phyloP scores from a whole-genome alignment of 2,329 filamentous ascomycete genomes.

The Leptoxyphium fumago region DNA sequence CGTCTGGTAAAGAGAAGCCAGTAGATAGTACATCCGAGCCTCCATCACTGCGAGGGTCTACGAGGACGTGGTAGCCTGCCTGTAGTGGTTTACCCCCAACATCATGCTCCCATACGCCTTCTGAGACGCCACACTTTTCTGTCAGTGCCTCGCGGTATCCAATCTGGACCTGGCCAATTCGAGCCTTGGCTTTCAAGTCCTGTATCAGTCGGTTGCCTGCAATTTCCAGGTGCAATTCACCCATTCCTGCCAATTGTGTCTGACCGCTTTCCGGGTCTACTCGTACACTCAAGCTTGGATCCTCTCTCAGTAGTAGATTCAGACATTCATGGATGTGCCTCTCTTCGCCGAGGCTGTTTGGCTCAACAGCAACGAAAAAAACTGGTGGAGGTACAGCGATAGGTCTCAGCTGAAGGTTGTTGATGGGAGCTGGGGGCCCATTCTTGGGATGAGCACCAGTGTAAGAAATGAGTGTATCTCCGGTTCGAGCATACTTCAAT shows the following conservation, averaged over 20 bases:
- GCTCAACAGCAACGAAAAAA: conserved; percentile 90
- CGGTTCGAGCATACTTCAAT: conserved; percentile 80
- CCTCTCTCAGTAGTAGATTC: conserved; percentile 68
- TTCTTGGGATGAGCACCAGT: conserved; percentile 44
- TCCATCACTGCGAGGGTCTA: conserved; percentile 43
- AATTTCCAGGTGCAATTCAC: conserved; percentile 87
- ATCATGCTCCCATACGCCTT: conserved; percentile 58
- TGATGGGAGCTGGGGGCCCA: conserved; percentile 52
- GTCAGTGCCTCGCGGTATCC: conserved; percentile 80
- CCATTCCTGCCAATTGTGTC: conserved; percentile 90
- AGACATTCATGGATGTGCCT: conserved; percentile 66
- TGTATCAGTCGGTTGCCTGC: conserved; percentile 75
- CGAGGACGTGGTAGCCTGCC: conserved; percentile 55
- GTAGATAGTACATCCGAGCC: conserved; percentile 20
- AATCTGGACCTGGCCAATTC: conserved; percentile 82
- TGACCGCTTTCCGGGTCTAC: conserved; percentile 83
- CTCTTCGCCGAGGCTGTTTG: conserved; percentile 59
- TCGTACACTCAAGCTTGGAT: conserved; percentile 76
- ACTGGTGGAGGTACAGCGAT: conserved; percentile 86
- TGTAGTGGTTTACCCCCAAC: conserved; percentile 68
- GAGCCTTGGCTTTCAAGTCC: conserved; percentile 74
- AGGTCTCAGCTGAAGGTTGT: conserved; percentile 67
- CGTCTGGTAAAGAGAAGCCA: conserved; percentile 26
- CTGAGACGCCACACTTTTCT: conserved; percentile 39
- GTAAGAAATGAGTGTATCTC: conserved; percentile 76